Percentiles rank a stretch among this genome's conserved stretches.
These are phyloP conservation scores for Aspergillus flavus DNA, from an alignment of 2,329 filamentous ascomycete genomes.

Conservation along the genomic window DNA sequence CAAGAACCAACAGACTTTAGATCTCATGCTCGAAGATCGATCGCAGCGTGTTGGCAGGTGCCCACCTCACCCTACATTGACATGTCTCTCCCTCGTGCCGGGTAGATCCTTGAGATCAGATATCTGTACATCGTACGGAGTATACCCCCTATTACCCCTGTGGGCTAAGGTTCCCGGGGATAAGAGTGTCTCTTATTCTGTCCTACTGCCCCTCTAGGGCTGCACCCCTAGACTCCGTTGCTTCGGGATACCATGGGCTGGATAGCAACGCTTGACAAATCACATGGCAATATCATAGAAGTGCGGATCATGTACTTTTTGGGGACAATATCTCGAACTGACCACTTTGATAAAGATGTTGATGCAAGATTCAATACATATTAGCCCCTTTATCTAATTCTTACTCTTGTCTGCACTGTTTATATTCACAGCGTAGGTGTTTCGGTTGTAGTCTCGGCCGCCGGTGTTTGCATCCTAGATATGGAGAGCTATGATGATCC, in stretches of 20 bases:
- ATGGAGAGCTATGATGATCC: neutral
- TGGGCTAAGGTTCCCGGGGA: neutral
- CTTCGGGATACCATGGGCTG: neutral
- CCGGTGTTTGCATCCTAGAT: neutral
- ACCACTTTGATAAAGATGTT: fast-evolving
- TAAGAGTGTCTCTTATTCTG: neutral
- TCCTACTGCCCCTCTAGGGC: neutral
- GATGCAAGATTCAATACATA: neutral
- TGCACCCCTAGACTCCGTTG: neutral
- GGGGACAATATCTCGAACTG: neutral
- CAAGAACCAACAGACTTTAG: neutral
- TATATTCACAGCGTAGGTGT: neutral
- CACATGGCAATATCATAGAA: neutral
- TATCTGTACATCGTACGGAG: neutral
- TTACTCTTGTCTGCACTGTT: neutral
- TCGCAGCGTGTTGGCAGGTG: neutral
- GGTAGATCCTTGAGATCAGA: slow-evolving; percentile 3
- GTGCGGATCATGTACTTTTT: neutral
- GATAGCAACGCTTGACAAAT: neutral
- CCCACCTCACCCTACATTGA: neutral
- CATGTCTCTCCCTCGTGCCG: slow-evolving; percentile 1
- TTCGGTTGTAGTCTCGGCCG: neutral
- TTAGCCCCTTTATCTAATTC: neutral
- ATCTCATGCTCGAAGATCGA: neutral
- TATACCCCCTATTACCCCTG: neutral